Base-by-base conservation (phyloP, 257 asterid genomes). In the Parsonsia alboflavescens region DNA sequence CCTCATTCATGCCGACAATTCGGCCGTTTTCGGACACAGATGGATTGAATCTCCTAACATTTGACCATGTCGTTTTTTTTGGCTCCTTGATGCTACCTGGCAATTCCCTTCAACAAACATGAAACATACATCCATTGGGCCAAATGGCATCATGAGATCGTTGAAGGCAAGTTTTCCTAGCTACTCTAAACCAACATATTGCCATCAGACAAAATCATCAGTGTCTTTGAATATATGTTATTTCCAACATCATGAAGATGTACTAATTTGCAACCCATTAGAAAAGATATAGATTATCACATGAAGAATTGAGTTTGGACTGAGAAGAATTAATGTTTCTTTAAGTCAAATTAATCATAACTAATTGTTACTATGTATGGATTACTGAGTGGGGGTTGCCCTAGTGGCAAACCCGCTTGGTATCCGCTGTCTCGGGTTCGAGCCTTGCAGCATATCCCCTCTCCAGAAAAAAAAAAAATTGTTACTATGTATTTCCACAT, bases 1-100 rank as follows among this genome's bases (percentile, higher is more conserved):
- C 57, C 79, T 71, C 75, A 39, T 80, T 73, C 68, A 17, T 57
- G 79, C 87, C 86, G 85, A 88, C 89, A 85, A 74, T 50, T 75
- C 73, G 10, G 26, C 76, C 72, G 72, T 71, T 74, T 74, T 26
- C 24, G 7, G 75, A 63, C 83, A 75, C 52, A 36, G 73, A 68
- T 44, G 33, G n/a, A 54, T n/a, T 24, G 45, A 42, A 63, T 22
- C 57, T 22, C 45, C 22, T n/a, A 54, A 22, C 28, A n/a, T 39
- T 67, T 52, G 78, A 65, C 78, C 22, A 1, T 52, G 16, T 16
- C 17, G 6, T 52, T 15, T 2, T 16, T 52, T 21, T 62, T 46
- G n/a, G n/a, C 26, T 26, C 11, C 52, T 12, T 15, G 13, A 36
- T 10, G 44, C 41, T 10, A 21, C 36, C 12, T 36, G 75, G 54